Conservation (phyloP, 495 filamentous ascomycete species). For the Aspergillus bridgeri region DNA sequence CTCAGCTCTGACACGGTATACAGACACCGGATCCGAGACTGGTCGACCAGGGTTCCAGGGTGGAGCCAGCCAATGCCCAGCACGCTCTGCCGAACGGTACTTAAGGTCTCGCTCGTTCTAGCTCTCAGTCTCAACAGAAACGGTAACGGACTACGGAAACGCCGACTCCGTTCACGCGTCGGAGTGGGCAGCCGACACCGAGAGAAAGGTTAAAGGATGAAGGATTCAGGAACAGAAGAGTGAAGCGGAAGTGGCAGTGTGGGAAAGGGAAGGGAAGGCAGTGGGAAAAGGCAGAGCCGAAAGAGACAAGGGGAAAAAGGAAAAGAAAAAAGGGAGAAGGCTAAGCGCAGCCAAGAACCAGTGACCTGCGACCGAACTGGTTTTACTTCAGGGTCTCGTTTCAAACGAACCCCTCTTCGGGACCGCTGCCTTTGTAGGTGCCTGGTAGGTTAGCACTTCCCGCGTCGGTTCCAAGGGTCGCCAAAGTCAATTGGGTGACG, state of each 20-base stretch:
- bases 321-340: not conserved
- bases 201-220: too few relatives aligned
- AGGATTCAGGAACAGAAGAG: not conserved
- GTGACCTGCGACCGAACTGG: too few relatives aligned
- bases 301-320: not conserved
- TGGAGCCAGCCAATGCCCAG: not conserved
- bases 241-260: not conserved
- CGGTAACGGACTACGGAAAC: not conserved
- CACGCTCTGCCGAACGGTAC: not conserved
- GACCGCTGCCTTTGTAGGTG: too few relatives aligned
- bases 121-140: not conserved
- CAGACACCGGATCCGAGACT: not conserved
- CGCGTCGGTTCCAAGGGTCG: too few relatives aligned
- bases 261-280: not conserved
- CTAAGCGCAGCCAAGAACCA: too few relatives aligned
- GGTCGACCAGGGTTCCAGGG: not conserved
- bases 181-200: not conserved
- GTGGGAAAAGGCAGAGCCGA: not conserved
- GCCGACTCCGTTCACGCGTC: not conserved
- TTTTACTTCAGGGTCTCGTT: too few relatives aligned
- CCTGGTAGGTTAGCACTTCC: too few relatives aligned
- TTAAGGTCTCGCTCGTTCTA: not conserved
- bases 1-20: too few relatives aligned
- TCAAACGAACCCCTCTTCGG: too few relatives aligned
- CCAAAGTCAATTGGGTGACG: too few relatives aligned